These are phyloP conservation scores for Opeltia flavorubescens DNA, from an alignment of 495 filamentous ascomycete genomes.

Conservation along the genomic window DNA sequence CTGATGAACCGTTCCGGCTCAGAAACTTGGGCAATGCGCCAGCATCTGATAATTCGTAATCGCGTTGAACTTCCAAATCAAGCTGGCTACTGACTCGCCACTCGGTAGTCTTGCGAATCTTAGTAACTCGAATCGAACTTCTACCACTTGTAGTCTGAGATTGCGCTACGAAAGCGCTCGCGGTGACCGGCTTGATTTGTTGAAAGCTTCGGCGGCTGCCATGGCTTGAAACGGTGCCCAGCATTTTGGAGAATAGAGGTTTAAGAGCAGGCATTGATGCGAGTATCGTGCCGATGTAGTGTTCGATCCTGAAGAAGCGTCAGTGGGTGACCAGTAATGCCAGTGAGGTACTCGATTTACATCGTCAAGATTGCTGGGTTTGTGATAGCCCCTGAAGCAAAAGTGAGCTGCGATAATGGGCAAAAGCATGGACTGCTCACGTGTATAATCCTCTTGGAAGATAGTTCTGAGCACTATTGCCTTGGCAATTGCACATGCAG, in stretches of 20 bases:
- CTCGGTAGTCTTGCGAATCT: background rate
- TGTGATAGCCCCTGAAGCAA: slow-evolving; percentile 3
- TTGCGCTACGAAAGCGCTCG: no score
- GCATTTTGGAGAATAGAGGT: slow-evolving; percentile 8
- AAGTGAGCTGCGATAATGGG: background rate
- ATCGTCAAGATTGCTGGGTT: slow-evolving; percentile 15
- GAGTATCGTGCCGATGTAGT: slow-evolving; percentile 11
- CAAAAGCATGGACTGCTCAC: background rate
- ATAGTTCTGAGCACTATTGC: slow-evolving; percentile 9
- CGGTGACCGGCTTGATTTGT: background rate
- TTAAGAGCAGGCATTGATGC: slow-evolving; percentile 14
- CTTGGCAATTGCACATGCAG: slow-evolving; percentile 16
- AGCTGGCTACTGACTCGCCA: background rate
- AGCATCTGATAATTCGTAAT: background rate
- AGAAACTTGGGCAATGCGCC: background rate
- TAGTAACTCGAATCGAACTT: background rate
- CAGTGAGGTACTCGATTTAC: background rate
- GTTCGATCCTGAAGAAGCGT: slow-evolving; percentile 5
- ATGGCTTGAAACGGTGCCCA: background rate
- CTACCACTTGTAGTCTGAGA: background rate
- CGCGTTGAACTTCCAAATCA: background rate
- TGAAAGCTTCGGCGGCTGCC: background rate
- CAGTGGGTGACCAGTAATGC: background rate
- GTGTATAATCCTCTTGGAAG: slow-evolving; percentile 13
- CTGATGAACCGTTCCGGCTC: background rate